Conservation (phyloP, 495 filamentous ascomycete species). For the Chaetomium cochliodes region DNA sequence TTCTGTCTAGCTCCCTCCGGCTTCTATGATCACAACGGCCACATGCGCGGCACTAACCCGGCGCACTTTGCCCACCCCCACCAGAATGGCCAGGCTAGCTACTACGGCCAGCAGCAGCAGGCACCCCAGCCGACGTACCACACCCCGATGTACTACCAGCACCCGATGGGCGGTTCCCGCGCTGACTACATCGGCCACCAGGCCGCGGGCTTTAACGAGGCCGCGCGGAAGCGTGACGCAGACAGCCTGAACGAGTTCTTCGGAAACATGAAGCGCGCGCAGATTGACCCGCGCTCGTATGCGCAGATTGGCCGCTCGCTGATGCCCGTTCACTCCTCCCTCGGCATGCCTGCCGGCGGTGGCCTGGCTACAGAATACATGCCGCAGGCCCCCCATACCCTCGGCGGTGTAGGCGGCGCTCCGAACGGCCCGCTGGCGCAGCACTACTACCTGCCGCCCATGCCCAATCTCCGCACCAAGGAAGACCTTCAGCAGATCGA, state of each 20-base stretch:
- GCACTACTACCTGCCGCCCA: constrained; percentile 76
- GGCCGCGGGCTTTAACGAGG: constrained; percentile 51
- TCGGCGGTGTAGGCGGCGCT: constrained; percentile 42
- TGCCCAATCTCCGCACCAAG: constrained; percentile 87
- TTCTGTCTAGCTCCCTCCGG: constrained; percentile 51
- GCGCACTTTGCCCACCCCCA: constrained; percentile 53
- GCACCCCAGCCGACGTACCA: constrained; percentile 59
- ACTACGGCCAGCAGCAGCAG: constrained; percentile 58
- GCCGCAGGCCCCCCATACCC: constrained; percentile 52
- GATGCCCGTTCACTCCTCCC: constrained; percentile 62
- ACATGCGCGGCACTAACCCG: constrained; percentile 54
- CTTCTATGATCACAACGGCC: constrained; percentile 60
- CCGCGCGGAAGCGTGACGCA: constrained; percentile 74
- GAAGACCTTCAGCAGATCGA: constrained; percentile 88
- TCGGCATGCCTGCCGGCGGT: constrained; percentile 65
- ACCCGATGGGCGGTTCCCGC: constrained; percentile 53
- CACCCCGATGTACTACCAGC: constrained; percentile 61
- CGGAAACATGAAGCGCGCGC: constrained; percentile 81
- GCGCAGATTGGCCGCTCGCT: constrained; percentile 77
- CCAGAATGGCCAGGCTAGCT: constrained; percentile 48
- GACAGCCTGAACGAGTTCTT: constrained; percentile 94
- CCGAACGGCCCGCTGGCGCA: constrained; percentile 60
- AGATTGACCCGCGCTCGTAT: constrained; percentile 83
- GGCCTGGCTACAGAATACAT: constrained; percentile 67
- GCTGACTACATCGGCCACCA: constrained; percentile 53